Base-by-base conservation (phyloP, 139 green algal genomes). In the Tetradesmus obliquus region DNA sequence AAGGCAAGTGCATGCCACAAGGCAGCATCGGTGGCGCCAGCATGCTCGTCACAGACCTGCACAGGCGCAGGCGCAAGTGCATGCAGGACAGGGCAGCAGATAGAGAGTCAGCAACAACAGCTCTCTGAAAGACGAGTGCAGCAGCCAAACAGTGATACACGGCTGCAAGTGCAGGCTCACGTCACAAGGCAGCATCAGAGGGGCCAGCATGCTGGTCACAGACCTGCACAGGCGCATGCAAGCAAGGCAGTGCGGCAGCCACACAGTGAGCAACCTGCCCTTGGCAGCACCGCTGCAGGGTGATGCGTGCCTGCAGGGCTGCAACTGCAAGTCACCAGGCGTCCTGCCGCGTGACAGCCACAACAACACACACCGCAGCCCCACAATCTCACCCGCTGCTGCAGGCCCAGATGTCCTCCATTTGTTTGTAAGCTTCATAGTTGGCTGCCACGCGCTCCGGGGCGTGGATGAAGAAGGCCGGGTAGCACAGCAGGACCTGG, bases 381-480 rank as follows among this genome's bases (percentile, higher is more conserved):
- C 32, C 32, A 45, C 32, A 45, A 45, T 45, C 32, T 45, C 32
- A 76, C 66, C 66, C 66, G 66, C 66, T 76, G 66, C 15, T 76
- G 66, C 66, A 20, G 66, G 17, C 66, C 57, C 84, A 88, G n/a
- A 17, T 17, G 19, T 24, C 84, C 12, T 57, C n/a, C 22, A 88
- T 60, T 22, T 12, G 8, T n/a, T 76, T 45, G 32, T 88, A 88
- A 19, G 57, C n/a, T 24, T 22, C 66, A n/a, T 57, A 88, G n/a
- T 88, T 66, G 0, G 45, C n/a, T 3, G n/a, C 22, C 8, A 88
- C 58, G n/a, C 45, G 53, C 58, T 53, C 45, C 1, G 85, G 85
- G 5, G 58, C 55, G 71, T 90, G 86, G 45, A 90, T 90, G 71
- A 90, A 90, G 53, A 90, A 54, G 2, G 86, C 86, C 15, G 86